Conservation (phyloP, 2,329 filamentous ascomycete genomes). For the Stachybotrys chartarum region DNA sequence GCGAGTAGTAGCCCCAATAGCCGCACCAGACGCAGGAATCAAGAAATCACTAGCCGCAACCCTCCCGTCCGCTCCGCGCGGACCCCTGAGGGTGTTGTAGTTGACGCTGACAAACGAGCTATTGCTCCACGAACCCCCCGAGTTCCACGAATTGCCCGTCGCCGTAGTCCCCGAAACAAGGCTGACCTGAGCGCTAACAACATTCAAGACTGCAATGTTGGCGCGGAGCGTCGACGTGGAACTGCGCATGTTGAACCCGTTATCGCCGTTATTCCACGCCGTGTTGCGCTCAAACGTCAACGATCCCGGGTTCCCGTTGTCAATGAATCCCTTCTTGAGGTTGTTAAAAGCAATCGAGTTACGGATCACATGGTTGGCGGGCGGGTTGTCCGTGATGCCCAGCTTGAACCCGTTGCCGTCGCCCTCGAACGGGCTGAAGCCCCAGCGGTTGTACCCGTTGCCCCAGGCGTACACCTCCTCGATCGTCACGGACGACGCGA, state of each 20-base stretch:
- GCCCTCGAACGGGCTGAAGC: constrained; percentile 32
- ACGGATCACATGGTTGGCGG: constrained; percentile 32
- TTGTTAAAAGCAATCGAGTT: constrained; percentile 37
- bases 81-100: constrained; percentile 23
- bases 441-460: constrained; percentile 37
- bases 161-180: constrained; percentile 14
- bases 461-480: constrained; percentile 36
- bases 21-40: constrained; percentile 24
- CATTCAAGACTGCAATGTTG: constrained; percentile 32
- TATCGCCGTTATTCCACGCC: constrained; percentile 36
- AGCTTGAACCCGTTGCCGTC: constrained; percentile 42
- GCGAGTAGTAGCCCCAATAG: constrained; percentile 26
- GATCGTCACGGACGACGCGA: constrained; percentile 30
- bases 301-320: constrained; percentile 34
- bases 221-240: constrained; percentile 25
- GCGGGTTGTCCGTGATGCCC: constrained; percentile 27
- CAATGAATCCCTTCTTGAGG: constrained; percentile 35
- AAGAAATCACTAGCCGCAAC: constrained; percentile 32
- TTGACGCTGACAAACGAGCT: constrained; percentile 29
- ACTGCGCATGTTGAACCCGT: constrained; percentile 30
- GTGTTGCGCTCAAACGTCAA: constrained; percentile 34
- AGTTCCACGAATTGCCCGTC: constrained; percentile 34
- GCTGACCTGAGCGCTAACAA: constrained; percentile 11
- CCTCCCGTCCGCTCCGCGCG: constrained; percentile 25
- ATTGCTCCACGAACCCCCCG: constrained; percentile 27